Base-by-base conservation (phyloP, 2,329 filamentous ascomycete genomes). In the Trichoderma sp. region DNA sequence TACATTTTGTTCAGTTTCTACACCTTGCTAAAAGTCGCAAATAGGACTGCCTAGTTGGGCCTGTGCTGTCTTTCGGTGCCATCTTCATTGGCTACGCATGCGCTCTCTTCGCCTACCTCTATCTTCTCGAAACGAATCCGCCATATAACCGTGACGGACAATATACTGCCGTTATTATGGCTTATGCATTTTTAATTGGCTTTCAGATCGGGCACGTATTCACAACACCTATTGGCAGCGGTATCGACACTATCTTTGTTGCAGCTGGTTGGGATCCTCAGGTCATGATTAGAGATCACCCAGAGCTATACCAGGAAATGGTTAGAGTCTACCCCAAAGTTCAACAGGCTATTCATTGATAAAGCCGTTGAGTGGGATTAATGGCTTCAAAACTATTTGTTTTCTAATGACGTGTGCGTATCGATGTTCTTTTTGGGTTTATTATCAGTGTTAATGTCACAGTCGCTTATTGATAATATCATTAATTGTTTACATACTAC, bases 181-280 rank as follows among this genome's bases (percentile, higher is more conserved):
- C 92, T 0, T 96, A 95, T 78, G 84, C 93, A 0, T 97, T 97
- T 82, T 82, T 97, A 64, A 94, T 97, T 72, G 95, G 95, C 7
- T 82, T 97, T 72, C 95, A 97, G 79, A 91, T 97, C 70, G 92
- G 91, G 78, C 92, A 96, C 79, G 88, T 97, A 72, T 96, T 97
- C 81, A 92, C 95, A 40, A 95, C 92, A 0, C 95, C 95, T 0
- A 84, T 98, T 68, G 90, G 90, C 72, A 94, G 91, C 75, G 95
- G 95, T n/a, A 88, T 97, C 72, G 92, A 97, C 73, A 96, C 94
- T 0, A 92, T 97, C 71, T 97, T 97, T 74, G 93, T 97, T 0
- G 94, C 93, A 0, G 83, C 86, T 57, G 88, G 87, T 0, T 91
- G 88, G 85, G 88, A 90, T 60, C 88, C 89, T 0, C 86, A 91